Evolutionary conservation across 2,329 filamentous ascomycete species (phyloP), one percentile per base, ranked within the genome.

Genomic region (Aureobasidium sp.): DNA sequence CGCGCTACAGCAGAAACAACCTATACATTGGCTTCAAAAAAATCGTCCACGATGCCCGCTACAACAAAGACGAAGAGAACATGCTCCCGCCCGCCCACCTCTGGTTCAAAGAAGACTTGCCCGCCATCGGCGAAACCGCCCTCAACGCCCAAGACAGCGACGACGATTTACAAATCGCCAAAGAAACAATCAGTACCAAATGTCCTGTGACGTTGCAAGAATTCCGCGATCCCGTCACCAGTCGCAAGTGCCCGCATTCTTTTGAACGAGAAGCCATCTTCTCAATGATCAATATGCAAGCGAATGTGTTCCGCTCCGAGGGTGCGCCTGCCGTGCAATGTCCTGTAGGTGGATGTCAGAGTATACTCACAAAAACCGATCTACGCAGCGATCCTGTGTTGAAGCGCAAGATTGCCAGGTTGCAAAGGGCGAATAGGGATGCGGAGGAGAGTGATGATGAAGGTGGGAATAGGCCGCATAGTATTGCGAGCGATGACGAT

Each of bases 221-320:
- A 39, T 83, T 88, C 71, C 70, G 73, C 37, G 77, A 88, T 49
- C 86, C 86, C 0, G 81, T 80, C 62, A 86, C 79, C 53, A 86
- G 80, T 60, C 70, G 64, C 12, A 79, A 79, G 58, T 90, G 86
- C 71, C 81, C 79, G 53, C 86, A 90, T 65, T 83, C 79, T 0
- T 90, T 88, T 63, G 84, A 90, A 63, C 84, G 80, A 65, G 62
- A 65, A 1, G 79, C 80, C 0, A 83, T 90, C 34, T 54, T 79
- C 21, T 76, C 80, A 38, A 83, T 73, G 64, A 74, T 74, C 32
- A 52, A 65, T 3, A 49, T 54, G 21, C 60, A 57, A 2, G 22
- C 6, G 5, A 55, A 44, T 34, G 21, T n/a, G 10, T 22, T 30
- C 56, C 12, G 53, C 30, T 40, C 34, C 1, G 52, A 53, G 1